Evolutionary conservation across 2,329 filamentous ascomycete genomes (phyloP).

Genomic region (Aschersonia sp.): DNA sequence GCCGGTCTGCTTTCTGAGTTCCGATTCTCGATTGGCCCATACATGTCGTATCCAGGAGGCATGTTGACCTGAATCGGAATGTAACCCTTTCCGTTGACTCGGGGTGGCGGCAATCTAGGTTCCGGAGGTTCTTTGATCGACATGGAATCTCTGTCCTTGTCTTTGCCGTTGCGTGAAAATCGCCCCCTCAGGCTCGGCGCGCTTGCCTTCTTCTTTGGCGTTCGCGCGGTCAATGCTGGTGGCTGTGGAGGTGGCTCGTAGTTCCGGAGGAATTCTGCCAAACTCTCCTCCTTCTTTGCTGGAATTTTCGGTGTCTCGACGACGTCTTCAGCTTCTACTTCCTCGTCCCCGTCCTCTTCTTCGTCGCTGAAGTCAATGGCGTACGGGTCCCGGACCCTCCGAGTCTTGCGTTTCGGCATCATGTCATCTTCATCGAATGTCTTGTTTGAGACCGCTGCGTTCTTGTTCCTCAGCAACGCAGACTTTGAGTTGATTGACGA

Average conservation of each 20-base stretch:
- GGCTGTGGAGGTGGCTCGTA: constrained; percentile 49
- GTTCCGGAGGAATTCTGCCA: constrained; percentile 61
- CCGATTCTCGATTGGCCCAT: constrained; percentile 14
- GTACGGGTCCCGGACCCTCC: constrained; percentile 76
- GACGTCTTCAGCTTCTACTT: constrained; percentile 20
- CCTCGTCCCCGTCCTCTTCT: constrained; percentile 12
- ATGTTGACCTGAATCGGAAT: constrained; percentile 39
- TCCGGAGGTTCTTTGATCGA: constrained; percentile 7
- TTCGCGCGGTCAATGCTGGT: constrained; percentile 14
- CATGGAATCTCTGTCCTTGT: constrained; percentile 12
- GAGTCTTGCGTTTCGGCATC: constrained; percentile 59
- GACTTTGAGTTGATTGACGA: constrained; percentile 62
- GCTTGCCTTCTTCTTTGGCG: constrained; percentile 50
- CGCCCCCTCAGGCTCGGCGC: constrained; percentile 47
- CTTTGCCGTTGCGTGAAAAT: constrained; percentile 25
- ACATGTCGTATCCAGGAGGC: constrained; percentile 29
- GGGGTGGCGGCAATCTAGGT: constrained; percentile 22
- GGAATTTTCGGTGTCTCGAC: constrained; percentile 22
- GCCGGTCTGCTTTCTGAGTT: constrained; percentile 7
- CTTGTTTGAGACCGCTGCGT: constrained; percentile 14
- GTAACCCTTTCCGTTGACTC: constrained; percentile 24
- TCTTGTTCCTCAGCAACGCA: constrained; percentile 41
- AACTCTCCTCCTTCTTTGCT: constrained; percentile 44
- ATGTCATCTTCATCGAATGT: constrained; percentile 35
- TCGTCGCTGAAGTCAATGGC: constrained; percentile 69